phyloP scores from a whole-genome alignment of 1,139 yeast species.

The Pneumocystis oryctolagi region DNA sequence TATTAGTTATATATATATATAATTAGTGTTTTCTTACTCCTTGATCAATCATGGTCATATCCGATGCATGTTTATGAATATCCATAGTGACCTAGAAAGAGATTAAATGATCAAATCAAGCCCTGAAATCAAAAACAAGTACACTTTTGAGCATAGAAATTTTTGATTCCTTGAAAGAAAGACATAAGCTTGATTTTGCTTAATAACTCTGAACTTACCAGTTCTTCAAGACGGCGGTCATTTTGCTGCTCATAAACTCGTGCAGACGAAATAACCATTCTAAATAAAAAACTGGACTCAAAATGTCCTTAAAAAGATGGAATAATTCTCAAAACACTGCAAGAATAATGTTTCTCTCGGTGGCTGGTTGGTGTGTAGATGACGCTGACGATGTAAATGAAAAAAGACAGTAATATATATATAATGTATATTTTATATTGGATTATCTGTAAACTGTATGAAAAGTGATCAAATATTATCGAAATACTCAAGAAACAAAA shows the following conservation, averaged over 20 bases:
- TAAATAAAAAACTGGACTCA: background rate
- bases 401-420: background rate
- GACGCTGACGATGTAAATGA: background rate
- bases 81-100: background rate
- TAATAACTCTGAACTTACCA: background rate
- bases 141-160: background rate
- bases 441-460: background rate
- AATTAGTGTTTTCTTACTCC: background rate
- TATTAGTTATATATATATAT: background rate
- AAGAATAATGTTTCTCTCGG: background rate
- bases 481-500: background rate
- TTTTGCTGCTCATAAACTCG: background rate
- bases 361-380: background rate
- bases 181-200: background rate
- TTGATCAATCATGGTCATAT: background rate
- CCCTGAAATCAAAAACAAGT: background rate
- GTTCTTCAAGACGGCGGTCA: background rate
- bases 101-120: background rate
- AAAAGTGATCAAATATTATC: too few species aligned
- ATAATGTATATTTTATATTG: background rate
- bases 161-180: background rate
- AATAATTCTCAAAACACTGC: background rate
- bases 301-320: background rate
- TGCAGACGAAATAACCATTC: background rate
- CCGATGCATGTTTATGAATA: background rate